Percentiles rank a stretch among this genome's conserved stretches.
Evolutionary conservation across 805 yeast species (phyloP).

Genomic region (Cyberlindnera xylosilytica): DNA sequence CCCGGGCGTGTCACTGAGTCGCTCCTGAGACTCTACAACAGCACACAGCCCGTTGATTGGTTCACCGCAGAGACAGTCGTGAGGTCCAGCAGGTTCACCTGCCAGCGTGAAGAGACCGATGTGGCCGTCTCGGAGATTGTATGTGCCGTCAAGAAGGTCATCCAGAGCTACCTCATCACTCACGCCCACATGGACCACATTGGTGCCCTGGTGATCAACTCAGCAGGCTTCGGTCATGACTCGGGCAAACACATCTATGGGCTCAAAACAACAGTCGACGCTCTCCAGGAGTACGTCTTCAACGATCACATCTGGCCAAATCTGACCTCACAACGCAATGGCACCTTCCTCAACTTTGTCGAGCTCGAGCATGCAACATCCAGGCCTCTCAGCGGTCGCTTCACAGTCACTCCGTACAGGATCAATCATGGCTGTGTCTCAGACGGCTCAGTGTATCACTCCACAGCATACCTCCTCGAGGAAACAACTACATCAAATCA

Average conservation of each 20-base stretch:
- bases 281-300: conserved; percentile 55
- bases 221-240: conserved; percentile 47
- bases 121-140: conserved; percentile 29
- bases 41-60: conserved; percentile 2
- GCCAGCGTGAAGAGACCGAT: neutral
- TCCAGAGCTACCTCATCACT: conserved; percentile 54
- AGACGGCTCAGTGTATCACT: conserved; percentile 30
- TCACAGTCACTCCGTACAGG: conserved; percentile 33
- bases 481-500: conserved; percentile 32
- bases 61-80: conserved; percentile 3
- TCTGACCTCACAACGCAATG: conserved; percentile 30
- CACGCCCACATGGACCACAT: conserved; percentile 89
- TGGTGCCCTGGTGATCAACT: conserved; percentile 62
- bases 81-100: neutral
- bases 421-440: conserved; percentile 41
- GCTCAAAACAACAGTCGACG: conserved; percentile 45
- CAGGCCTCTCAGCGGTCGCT: conserved; percentile 8
- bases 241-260: conserved; percentile 51
- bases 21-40: conserved; percentile 10
- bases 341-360: conserved; percentile 27
- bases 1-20: conserved; percentile 10
- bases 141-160: conserved; percentile 31
- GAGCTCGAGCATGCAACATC: conserved; percentile 6
- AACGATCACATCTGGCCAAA: conserved; percentile 84
- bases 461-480: conserved; percentile 57